Base-by-base conservation (phyloP, 2,329 filamentous ascomycete genomes). In the Aspergillus brasiliensis region DNA sequence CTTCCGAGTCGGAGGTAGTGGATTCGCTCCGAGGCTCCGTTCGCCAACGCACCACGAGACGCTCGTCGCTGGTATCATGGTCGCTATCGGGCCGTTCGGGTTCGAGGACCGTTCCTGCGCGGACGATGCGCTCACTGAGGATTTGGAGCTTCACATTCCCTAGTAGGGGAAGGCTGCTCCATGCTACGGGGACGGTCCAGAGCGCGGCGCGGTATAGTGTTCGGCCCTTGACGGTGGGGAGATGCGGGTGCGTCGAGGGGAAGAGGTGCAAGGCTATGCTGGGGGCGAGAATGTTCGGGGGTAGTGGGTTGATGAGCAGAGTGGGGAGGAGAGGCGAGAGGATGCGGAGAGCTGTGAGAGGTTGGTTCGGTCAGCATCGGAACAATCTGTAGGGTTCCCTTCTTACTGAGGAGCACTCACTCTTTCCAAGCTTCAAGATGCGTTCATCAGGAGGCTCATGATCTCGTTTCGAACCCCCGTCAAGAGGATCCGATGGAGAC, bases 161-260 rank as follows among this genome's bases (percentile, higher is more conserved):
- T 31, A 97, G 85, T 19, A 98, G 86, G 2, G 95, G 95, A 1
- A 99, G 84, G 27, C 91, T 87, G 70, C 96, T 96, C 95, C 95
- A 99, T 28, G 93, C 94, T 54, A 99, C 89, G 0, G 95, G 95
- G 0, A 93, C 92, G 0, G 95, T 97, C 93, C 93, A 98, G 38
- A 99, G 82, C 2, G 95, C 95, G 17, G 95, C 94, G 37, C 90
- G 90, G 75, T 99, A 99, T 51, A 92, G 90, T 37, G 97, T 90
- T 49, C 91, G 87, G 55, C 95, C 95, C 27, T 91, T 91, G 42
- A 98, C 95, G n/a, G 88, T 90, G 34, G 95, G 95, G 2, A 99
- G 90, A 65, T 82, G 80, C n/a, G 80, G 80, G 63, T 82, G 80
- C 4, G 80, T 82, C 4, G 86, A 88, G 19, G 86, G 86, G 65